phyloP scores from a whole-genome alignment of 2,329 filamentous ascomycete species.

The Trichoderma semiorbis region DNA sequence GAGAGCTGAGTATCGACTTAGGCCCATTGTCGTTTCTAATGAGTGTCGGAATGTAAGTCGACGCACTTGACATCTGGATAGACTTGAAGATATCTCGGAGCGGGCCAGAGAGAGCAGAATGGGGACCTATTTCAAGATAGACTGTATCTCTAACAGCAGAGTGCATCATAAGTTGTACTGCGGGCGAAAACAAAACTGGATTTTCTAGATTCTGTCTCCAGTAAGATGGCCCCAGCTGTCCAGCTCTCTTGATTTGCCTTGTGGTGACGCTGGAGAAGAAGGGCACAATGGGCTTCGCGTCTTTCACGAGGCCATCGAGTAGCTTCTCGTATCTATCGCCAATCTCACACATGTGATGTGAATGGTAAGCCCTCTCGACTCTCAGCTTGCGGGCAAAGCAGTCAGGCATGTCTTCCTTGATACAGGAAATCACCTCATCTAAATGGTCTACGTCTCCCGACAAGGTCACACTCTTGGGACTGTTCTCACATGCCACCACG shows the following conservation, averaged over 20 bases:
- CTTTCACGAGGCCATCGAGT: neutral
- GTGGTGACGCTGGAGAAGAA: constrained; percentile 29
- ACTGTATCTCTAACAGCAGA: constrained; percentile 1
- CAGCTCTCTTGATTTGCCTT: neutral
- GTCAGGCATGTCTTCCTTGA: constrained; percentile 32
- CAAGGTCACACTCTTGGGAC: constrained; percentile 46
- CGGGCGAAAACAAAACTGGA: constrained; percentile 18
- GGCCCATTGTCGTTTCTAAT: constrained; percentile 19
- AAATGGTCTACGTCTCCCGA: constrained; percentile 44
- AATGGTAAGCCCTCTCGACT: constrained; percentile 49
- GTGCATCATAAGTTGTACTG: constrained; percentile 17
- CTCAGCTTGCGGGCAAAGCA: constrained; percentile 43
- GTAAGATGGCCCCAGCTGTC: constrained; percentile 9
- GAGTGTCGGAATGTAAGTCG: constrained; percentile 22
- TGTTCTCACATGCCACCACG: constrained; percentile 45
- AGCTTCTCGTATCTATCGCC: constrained; percentile 1
- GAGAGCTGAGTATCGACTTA: constrained; percentile 16
- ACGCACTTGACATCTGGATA: neutral
- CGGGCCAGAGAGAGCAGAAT: constrained; percentile 26
- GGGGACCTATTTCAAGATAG: constrained; percentile 28
- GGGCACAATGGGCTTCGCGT: constrained; percentile 34
- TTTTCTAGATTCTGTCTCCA: constrained; percentile 20
- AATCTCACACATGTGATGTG: constrained; percentile 24
- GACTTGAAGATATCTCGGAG: constrained; percentile 24
- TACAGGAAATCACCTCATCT: constrained; percentile 31